A percentile compares a stretch with the other conserved stretches of the same genome.
phyloP scores from a whole-genome alignment of 768 basidiomycete species.

The Boletus rubroflammeus region DNA sequence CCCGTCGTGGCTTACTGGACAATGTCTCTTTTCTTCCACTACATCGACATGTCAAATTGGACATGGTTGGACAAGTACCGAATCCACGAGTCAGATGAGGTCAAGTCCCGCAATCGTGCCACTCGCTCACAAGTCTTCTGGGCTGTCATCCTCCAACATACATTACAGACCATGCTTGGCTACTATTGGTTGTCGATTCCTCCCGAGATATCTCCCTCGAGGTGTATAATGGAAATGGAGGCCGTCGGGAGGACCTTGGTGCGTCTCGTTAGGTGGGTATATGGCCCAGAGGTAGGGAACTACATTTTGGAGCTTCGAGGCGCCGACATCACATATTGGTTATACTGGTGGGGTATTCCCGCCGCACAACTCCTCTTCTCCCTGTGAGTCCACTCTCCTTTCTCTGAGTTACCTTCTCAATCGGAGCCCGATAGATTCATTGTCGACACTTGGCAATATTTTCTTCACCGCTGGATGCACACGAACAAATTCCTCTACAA shows the following conservation, averaged over 20 bases:
- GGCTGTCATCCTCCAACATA: slow-evolving; percentile 85
- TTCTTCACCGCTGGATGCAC: slow-evolving; percentile 91
- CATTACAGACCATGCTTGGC: slow-evolving; percentile 77
- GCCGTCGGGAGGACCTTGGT: slow-evolving; percentile 39
- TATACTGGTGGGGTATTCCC: slow-evolving; percentile 96
- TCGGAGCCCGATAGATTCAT: slow-evolving; percentile 58
- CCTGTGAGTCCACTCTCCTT: slow-evolving; percentile 58
- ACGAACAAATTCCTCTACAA: slow-evolving; percentile 86
- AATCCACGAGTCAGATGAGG: slow-evolving; percentile 85
- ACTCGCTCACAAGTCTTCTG: slow-evolving; percentile 66
- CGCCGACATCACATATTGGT: slow-evolving; percentile 48
- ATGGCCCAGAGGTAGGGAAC: slow-evolving; percentile 42
- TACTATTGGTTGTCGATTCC: slow-evolving; percentile 57
- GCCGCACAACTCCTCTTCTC: slow-evolving; percentile 66
- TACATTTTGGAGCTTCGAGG: slow-evolving; percentile 37
- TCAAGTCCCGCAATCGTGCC: slow-evolving; percentile 69
- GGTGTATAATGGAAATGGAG: slow-evolving; percentile 45
- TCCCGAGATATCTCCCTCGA: slow-evolving; percentile 26
- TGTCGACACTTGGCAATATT: slow-evolving; percentile 98
- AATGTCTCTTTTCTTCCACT: slow-evolving; percentile 74
- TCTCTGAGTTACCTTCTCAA: background rate
- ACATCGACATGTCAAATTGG: slow-evolving; percentile 74
- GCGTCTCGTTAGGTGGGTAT: slow-evolving; percentile 32
- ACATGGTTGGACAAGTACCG: slow-evolving; percentile 78
- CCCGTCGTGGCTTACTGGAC: slow-evolving; percentile 87